Percentiles rank a stretch among this genome's conserved stretches.
Conservation (phyloP, 768 basidiomycete genomes). For the Leccinellum rugosiceps region DNA sequence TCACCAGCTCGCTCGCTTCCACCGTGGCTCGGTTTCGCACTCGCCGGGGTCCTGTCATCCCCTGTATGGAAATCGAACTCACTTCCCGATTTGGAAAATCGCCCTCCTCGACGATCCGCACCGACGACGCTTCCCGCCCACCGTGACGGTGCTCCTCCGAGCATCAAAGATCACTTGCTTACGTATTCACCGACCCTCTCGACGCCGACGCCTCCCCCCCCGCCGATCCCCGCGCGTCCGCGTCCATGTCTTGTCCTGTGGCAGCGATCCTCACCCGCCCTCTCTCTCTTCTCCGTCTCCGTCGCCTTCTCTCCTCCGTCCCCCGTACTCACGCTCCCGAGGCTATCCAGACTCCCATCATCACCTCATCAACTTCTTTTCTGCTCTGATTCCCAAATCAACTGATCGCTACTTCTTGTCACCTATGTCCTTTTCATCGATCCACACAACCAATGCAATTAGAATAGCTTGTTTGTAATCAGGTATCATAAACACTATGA, state of each 20-base stretch:
- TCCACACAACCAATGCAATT: slow-evolving; percentile 16
- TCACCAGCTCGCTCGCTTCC: slow-evolving; percentile 24
- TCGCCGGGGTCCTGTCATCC: slow-evolving; percentile 29
- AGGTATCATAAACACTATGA: slow-evolving; percentile 33
- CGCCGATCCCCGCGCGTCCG: slow-evolving; percentile 18
- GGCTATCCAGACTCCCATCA: slow-evolving; percentile 4
- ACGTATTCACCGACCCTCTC: slow-evolving; percentile 25
- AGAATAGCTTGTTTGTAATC: slow-evolving; percentile 29
- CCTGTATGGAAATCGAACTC: slow-evolving; percentile 20
- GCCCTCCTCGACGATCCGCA: slow-evolving; percentile 30
- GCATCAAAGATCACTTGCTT: slow-evolving; percentile 13
- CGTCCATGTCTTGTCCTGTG: not conserved
- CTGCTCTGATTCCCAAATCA: slow-evolving; percentile 15
- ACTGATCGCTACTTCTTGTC: slow-evolving; percentile 12
- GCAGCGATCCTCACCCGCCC: slow-evolving; percentile 5
- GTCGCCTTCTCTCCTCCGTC: slow-evolving; percentile 4
- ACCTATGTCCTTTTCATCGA: not conserved
- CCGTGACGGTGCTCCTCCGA: slow-evolving; percentile 4
- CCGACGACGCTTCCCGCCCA: slow-evolving; percentile 20
- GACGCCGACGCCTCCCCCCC: slow-evolving; percentile 13
- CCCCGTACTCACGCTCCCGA: slow-evolving; percentile 15
- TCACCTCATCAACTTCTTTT: slow-evolving; percentile 17
- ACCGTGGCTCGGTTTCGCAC: slow-evolving; percentile 27
- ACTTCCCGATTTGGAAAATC: slow-evolving; percentile 12
- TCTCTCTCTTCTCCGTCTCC: slow-evolving; percentile 14